These are phyloP conservation scores for Arthrobotrys entomopaga DNA, from an alignment of 2,329 filamentous ascomycete species.

Conservation along the genomic window DNA sequence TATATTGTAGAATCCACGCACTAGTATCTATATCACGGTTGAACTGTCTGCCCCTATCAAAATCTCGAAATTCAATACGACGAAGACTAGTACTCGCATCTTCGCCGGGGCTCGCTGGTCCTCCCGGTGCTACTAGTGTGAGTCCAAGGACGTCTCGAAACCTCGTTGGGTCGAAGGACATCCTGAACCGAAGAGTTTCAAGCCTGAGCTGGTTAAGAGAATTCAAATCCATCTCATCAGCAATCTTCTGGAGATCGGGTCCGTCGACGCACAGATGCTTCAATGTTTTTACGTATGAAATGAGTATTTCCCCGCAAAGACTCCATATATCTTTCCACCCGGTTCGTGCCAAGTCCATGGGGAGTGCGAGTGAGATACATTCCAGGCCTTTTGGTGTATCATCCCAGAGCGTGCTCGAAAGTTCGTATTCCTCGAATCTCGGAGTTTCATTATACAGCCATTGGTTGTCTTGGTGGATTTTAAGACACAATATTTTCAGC, in stretches of 20 bases:
- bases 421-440: constrained; percentile 41
- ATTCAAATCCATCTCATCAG: neutral
- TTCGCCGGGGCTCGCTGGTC: too few species aligned
- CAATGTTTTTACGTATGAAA: constrained; percentile 6
- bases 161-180: constrained; percentile 8
- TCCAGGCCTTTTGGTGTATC: constrained; percentile 11
- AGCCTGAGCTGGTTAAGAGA: constrained; percentile 22
- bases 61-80: constrained; percentile 21
- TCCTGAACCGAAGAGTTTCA: constrained; percentile 21
- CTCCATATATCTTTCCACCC: constrained; percentile 38
- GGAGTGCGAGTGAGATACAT: constrained; percentile 40
- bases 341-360: constrained; percentile 18
- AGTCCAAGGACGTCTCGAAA: constrained; percentile 19
- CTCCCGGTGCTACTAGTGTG: neutral
- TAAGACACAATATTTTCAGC: constrained; percentile 39
- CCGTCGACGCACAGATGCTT: constrained; percentile 40
- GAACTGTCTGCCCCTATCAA: neutral
- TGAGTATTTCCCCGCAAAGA: constrained; percentile 26
- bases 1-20: constrained; percentile 1
- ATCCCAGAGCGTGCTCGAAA: neutral
- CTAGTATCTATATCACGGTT: neutral
- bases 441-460: constrained; percentile 33
- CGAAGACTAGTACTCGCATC: constrained; percentile 23
- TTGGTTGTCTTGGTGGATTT: constrained; percentile 29
- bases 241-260: constrained; percentile 32